Evolutionary conservation across 371 early-diverging fungal species (phyloP).

Genomic region (Rhizopus arrhizus): DNA sequence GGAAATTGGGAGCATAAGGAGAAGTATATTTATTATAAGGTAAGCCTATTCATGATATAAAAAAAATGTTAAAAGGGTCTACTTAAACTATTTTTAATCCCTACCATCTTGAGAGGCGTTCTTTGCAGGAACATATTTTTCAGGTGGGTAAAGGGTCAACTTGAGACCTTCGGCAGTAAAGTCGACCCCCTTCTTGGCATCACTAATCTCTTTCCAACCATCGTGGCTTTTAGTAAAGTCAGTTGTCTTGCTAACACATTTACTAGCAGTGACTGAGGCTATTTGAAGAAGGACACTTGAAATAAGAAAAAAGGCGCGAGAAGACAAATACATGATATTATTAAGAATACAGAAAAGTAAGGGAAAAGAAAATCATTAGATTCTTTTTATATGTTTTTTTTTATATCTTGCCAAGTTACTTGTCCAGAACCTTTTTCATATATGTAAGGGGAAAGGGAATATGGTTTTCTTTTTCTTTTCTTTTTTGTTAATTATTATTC

Average conservation of each 20-base stretch:
- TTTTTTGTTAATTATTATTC: no score
- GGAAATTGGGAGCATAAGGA: constrained; percentile 31
- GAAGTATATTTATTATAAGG: constrained; percentile 42
- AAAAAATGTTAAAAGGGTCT: background rate
- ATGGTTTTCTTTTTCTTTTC: no score
- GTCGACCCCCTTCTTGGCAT: constrained; percentile 19
- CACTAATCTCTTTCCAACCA: constrained; percentile 32
- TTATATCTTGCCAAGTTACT: background rate
- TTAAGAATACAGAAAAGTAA: background rate
- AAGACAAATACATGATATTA: background rate
- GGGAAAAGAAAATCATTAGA: background rate
- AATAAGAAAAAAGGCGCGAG: background rate
- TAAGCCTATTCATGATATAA: constrained; percentile 18
- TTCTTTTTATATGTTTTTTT: background rate
- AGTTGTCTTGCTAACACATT: constrained; percentile 3
- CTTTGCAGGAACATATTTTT: constrained; percentile 11
- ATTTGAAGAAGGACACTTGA: background rate
- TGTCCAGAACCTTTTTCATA: no score
- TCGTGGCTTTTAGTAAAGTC: constrained; percentile 28
- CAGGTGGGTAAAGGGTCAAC: constrained; percentile 36
- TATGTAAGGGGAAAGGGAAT: no score
- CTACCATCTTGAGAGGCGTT: constrained; percentile 14
- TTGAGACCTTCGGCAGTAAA: constrained; percentile 32
- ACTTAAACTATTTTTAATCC: background rate
- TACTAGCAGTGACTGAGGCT: background rate